Evolutionary conservation across 371 early-diverging fungal species (phyloP).

Genomic region (Conidiobolus incongruus): DNA sequence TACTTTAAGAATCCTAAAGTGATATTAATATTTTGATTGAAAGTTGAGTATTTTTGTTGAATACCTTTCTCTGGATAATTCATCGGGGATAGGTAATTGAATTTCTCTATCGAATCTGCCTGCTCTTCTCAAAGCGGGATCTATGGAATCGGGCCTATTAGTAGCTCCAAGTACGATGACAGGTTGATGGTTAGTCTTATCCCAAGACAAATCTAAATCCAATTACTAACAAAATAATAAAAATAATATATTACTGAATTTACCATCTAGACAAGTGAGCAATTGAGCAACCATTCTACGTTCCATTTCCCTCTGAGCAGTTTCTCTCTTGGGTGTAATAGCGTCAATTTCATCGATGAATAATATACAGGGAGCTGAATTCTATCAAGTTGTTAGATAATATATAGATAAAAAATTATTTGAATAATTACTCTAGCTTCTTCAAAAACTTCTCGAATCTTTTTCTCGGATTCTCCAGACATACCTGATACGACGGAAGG

Average conservation of each 20-base stretch:
- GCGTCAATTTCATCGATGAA: slow-evolving; percentile 99
- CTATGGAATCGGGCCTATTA: slow-evolving; percentile 94
- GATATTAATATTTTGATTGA: not conserved
- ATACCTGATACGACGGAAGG: slow-evolving; percentile 98
- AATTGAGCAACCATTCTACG: slow-evolving; percentile 97
- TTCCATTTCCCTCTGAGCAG: slow-evolving; percentile 97
- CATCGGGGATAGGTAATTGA: slow-evolving; percentile 93
- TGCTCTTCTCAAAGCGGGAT: slow-evolving; percentile 90
- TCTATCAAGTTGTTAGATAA: slow-evolving; percentile 57
- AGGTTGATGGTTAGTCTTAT: slow-evolving; percentile 63
- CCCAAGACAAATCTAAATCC: slow-evolving; percentile 44
- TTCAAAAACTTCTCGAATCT: slow-evolving; percentile 95
- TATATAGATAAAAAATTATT: no score
- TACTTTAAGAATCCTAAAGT: slow-evolving; percentile 60
- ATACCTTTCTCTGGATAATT: slow-evolving; percentile 39
- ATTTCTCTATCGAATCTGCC: slow-evolving; percentile 99
- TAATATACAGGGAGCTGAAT: slow-evolving; percentile 91
- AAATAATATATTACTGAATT: slow-evolving; percentile 10
- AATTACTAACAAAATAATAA: slow-evolving; percentile 5
- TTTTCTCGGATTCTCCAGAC: slow-evolving; percentile 98
- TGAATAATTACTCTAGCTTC: slow-evolving; percentile 77
- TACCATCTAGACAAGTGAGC: slow-evolving; percentile 95
- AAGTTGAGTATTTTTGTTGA: not conserved
- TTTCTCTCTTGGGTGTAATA: slow-evolving; percentile 91
- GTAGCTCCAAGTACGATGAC: slow-evolving; percentile 98